These are phyloP conservation scores for Mrakia blollopis DNA, from an alignment of 768 basidiomycete genomes.

Conservation along the genomic window DNA sequence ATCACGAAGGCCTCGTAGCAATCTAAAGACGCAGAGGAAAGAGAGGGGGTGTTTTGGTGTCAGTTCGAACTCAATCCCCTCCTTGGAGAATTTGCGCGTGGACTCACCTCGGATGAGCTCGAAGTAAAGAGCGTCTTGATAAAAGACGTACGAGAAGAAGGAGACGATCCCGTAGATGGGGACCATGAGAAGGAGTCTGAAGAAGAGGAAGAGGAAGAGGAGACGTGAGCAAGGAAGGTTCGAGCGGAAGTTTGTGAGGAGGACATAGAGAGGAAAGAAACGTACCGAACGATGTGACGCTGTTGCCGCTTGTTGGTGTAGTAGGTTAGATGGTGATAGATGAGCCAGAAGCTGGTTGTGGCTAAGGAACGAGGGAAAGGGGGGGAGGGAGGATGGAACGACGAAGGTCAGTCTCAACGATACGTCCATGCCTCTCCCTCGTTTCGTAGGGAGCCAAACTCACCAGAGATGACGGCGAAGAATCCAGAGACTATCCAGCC, in stretches of 20 bases:
- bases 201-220: conserved; percentile 60
- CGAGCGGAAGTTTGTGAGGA: neutral
- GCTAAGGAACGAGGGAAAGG: conserved; percentile 35
- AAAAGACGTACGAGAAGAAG: conserved; percentile 65
- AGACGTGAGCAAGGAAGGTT: neutral
- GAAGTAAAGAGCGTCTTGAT: conserved; percentile 66
- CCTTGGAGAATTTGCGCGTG: neutral
- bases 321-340: conserved; percentile 64
- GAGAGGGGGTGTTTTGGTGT: neutral
- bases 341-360: conserved; percentile 64
- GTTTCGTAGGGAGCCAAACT: too few species aligned
- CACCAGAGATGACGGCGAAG: conserved; percentile 54
- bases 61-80: neutral
- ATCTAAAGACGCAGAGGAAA: neutral
- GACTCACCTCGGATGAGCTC: conserved; percentile 60
- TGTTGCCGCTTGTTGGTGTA: conserved; percentile 51
- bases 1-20: conserved; percentile 53
- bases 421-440: too few species aligned
- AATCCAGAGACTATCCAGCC: conserved; percentile 65
- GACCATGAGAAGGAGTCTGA: conserved; percentile 71
- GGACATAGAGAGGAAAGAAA: neutral
- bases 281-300: conserved; percentile 16
- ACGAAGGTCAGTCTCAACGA: too few species aligned
- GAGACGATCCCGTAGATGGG: conserved; percentile 67
- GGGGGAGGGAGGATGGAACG: too few species aligned